Conservation (phyloP, 345 rosid genomes). For the Salix brachista region DNA sequence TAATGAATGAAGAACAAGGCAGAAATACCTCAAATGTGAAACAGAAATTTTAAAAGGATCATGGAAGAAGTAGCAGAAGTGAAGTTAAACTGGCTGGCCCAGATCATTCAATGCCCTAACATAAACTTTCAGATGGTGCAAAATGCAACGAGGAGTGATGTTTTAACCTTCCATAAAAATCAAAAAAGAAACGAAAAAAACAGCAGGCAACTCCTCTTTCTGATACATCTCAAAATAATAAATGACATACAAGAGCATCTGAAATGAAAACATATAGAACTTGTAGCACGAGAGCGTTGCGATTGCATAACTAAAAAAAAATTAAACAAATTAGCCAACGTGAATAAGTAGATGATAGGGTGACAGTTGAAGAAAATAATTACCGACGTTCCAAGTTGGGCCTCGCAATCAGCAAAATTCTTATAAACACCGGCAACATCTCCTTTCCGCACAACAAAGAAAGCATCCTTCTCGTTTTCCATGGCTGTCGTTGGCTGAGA, state of each 20-base stretch:
- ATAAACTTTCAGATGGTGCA: not conserved
- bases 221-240: not conserved
- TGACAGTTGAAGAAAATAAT: slow-evolving; percentile 1
- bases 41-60: not conserved
- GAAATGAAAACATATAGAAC: not conserved
- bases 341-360: not conserved
- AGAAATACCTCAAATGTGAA: not conserved
- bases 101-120: not conserved
- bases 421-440: slow-evolving; percentile 71
- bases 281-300: not conserved
- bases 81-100: not conserved
- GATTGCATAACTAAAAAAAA: not conserved
- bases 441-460: slow-evolving; percentile 85
- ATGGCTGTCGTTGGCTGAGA: slow-evolving; percentile 19
- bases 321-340: not conserved
- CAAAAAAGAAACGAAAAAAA: not conserved
- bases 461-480: slow-evolving; percentile 57
- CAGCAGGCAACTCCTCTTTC: not conserved
- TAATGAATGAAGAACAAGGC: not conserved
- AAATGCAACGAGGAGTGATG: not conserved
- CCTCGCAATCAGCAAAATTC: slow-evolving; percentile 62
- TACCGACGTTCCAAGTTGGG: slow-evolving; percentile 89
- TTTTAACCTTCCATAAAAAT: not conserved
- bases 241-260: not conserved
- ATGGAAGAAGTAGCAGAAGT: not conserved